Evolutionary conservation across 2,329 filamentous ascomycete genomes (phyloP), one percentile per base, ranked within the genome.

Genomic region (Colletotrichum lentis): DNA sequence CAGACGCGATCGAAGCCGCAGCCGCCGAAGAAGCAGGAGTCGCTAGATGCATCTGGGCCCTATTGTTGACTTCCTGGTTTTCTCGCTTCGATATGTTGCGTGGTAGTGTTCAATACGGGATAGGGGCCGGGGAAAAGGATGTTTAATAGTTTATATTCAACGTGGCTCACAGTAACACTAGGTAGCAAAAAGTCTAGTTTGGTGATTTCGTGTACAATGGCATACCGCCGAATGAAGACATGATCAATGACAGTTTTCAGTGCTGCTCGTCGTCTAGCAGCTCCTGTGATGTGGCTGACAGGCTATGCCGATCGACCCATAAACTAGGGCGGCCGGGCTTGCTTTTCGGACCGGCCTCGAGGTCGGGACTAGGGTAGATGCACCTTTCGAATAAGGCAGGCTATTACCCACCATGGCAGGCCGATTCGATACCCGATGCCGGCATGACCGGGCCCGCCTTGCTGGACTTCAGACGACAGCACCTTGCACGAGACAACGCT

Each of bases 11-110:
- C 41, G 56, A 52, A 64, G 50, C 31, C 56, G 63, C 37, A 62
- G 60, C 43, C 64, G 64, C 11, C 52, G 60, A 27, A 47, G 64
- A n/a, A 67, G 64, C 24, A 67, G 59, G 39, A 67, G 64, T n/a
- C 64, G 64, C 59, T 67, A 65, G 62, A 44, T 31, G 57, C 41
- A 49, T 27, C 49, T 41, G 22, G 37, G 16, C 12, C 27, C 22
- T n/a, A 22, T n/a, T 11, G 18, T 60, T 47, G 43, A 37, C 37
- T 24, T 20, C 39, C 20, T 3, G 39, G 0, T 41, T 18, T 50
- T 22, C 22, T 18, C 22, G 27, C 16, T 27, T 39, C 27, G 18
- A 43, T 20, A 22, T 14, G 4, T 47, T 6, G 44, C 10, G 14
- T 20, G 22, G 18, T 8, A 20, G 55, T 46, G 27, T 27, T 59